Conservation (phyloP, 2,329 filamentous ascomycete genomes). For the Sarocladiaceae sp. region DNA sequence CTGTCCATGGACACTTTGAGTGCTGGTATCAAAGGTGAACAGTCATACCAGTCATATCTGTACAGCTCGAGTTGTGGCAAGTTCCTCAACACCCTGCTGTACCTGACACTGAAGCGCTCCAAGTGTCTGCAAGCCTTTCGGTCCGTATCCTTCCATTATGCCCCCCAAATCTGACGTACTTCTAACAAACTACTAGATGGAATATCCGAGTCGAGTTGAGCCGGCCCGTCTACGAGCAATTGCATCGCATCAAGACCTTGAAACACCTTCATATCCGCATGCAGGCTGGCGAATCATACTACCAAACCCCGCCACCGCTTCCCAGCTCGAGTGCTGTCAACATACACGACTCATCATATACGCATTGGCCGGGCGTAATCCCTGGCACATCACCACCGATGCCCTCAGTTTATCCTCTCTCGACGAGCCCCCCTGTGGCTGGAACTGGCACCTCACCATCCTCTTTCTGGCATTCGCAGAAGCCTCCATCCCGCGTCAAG, state of each 20-base stretch:
- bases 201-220: conserved; percentile 59
- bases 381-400: conserved; percentile 18
- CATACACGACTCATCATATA: conserved; percentile 25
- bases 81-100: conserved; percentile 56
- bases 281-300: conserved; percentile 50
- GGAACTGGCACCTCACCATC: conserved; percentile 12
- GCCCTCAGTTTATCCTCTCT: conserved; percentile 11
- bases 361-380: conserved; percentile 19
- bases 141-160: no score
- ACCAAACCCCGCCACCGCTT: conserved; percentile 31
- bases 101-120: conserved; percentile 49
- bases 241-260: conserved; percentile 48
- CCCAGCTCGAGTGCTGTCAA: conserved; percentile 30
- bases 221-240: conserved; percentile 47
- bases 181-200: no score
- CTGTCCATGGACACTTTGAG: conserved; percentile 50
- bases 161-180: no score
- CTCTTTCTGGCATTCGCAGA: conserved; percentile 6
- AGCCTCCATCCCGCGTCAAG: conserved; percentile 17
- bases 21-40: conserved; percentile 45
- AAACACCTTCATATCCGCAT: conserved; percentile 51
- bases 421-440: conserved; percentile 13
- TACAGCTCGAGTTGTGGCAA: conserved; percentile 53
- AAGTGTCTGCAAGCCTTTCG: conserved; percentile 49
- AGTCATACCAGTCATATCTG: conserved; percentile 46